These are phyloP conservation scores for Globisporangium apiculatum DNA, from an alignment of 352 stramenopile species.

Conservation along the genomic window DNA sequence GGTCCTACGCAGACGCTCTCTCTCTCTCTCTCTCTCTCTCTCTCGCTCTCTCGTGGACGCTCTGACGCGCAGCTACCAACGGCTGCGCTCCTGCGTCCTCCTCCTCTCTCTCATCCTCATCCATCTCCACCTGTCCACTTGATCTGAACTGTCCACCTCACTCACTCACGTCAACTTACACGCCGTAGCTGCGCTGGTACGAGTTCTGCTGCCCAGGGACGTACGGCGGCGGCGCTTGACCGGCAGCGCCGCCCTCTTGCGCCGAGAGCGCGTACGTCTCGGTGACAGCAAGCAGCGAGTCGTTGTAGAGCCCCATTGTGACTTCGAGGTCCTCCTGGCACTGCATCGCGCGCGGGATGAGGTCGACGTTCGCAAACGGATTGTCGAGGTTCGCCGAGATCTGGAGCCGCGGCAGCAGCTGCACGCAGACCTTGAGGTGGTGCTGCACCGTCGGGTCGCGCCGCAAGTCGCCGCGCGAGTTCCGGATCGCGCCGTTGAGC, in stretches of 20 bases:
- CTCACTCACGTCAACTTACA: constrained; percentile 27
- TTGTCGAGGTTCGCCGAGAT: constrained; percentile 88
- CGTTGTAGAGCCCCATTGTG: constrained; percentile 86
- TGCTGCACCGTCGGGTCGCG: constrained; percentile 78
- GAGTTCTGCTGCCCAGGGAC: constrained; percentile 87
- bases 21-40: too few species aligned
- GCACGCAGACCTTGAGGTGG: constrained; percentile 83
- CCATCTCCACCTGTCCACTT: neutral
- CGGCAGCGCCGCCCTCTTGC: constrained; percentile 38
- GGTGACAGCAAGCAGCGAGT: constrained; percentile 79
- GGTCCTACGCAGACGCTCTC: neutral
- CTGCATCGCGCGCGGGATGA: constrained; percentile 86
- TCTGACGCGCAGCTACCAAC: constrained; percentile 12
- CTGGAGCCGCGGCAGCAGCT: constrained; percentile 76
- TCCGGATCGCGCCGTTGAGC: constrained; percentile 75
- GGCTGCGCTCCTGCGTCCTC: constrained; percentile 4
- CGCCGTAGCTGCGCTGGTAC: constrained; percentile 84
- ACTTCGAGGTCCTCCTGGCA: constrained; percentile 83
- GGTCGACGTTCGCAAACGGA: constrained; percentile 80
- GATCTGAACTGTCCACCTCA: too few species aligned
- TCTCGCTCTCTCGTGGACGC: neutral
- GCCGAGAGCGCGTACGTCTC: constrained; percentile 82
- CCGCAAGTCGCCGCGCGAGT: constrained; percentile 70
- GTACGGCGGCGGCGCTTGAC: constrained; percentile 69
- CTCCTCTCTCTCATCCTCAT: constrained; percentile 5